Evolutionary conservation across 176 grass and related monocot genomes (phyloP).

Genomic region (Oryza longistaminata): DNA sequence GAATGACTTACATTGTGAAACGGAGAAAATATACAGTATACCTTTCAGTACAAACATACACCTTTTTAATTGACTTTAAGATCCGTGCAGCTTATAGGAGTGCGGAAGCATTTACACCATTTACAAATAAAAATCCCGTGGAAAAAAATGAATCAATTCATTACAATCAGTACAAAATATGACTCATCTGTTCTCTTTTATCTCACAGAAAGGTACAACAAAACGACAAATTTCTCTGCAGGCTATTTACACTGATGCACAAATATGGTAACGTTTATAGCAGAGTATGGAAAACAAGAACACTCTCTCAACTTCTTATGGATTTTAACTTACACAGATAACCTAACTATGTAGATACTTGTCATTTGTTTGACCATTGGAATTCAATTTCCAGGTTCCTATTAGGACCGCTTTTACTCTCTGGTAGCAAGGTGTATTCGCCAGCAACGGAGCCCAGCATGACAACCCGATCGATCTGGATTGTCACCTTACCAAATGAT

Average conservation of each 20-base stretch:
- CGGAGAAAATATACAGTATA: not conserved
- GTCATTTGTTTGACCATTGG: conserved; percentile 99
- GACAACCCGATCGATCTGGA: conserved; percentile 96
- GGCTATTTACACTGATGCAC: conserved; percentile 73
- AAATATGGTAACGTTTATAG: conserved; percentile 49
- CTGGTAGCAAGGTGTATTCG: conserved; percentile 87
- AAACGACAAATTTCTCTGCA: conserved; percentile 46
- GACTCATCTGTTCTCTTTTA: conserved; percentile 43
- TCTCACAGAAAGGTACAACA: conserved; percentile 41
- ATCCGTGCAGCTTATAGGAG: not conserved
- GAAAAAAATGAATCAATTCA: conserved; percentile 53
- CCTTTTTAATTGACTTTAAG: not conserved
- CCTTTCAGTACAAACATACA: not conserved
- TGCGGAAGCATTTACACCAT: conserved; percentile 37
- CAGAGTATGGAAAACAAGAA: conserved; percentile 42
- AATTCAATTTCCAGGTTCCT: conserved; percentile 99
- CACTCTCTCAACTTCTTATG: conserved; percentile 45
- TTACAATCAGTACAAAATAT: conserved; percentile 56
- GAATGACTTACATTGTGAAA: no score
- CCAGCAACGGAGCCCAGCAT: conserved; percentile 97
- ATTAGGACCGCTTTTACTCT: conserved; percentile 92
- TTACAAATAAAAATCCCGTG: conserved; percentile 19
- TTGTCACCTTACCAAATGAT: conserved; percentile 95
- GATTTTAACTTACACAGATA: conserved; percentile 49
- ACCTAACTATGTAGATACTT: conserved; percentile 35